These are phyloP conservation scores for Penicillium lagena DNA, from an alignment of 495 filamentous ascomycete species.

Conservation along the genomic window DNA sequence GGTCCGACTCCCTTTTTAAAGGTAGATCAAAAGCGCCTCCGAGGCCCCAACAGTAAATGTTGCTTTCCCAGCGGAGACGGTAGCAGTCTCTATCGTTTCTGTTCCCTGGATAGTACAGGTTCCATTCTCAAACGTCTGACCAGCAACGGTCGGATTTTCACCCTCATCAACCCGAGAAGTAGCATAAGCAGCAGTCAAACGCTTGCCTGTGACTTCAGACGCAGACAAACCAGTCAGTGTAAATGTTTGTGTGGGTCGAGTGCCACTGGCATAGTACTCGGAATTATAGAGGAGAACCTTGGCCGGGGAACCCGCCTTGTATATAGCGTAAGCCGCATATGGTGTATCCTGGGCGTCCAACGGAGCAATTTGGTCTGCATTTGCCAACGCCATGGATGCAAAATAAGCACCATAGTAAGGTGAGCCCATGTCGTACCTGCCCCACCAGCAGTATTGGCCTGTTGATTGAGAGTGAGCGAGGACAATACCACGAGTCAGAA, in stretches of 20 bases:
- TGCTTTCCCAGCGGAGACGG: constrained; percentile 34
- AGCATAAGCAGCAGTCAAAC: constrained; percentile 47
- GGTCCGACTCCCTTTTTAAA: constrained; percentile 17
- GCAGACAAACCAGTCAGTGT: constrained; percentile 36
- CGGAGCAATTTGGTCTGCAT: constrained; percentile 41
- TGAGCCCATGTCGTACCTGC: constrained; percentile 46
- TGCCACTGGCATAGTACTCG: constrained; percentile 47
- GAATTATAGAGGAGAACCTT: constrained; percentile 50
- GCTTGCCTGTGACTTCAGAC: constrained; percentile 38
- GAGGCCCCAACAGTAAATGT: constrained; percentile 44
- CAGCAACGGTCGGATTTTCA: constrained; percentile 39
- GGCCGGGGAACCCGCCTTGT: constrained; percentile 33
- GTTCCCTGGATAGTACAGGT: constrained; percentile 42
- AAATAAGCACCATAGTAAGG: constrained; percentile 56
- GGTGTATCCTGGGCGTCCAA: constrained; percentile 42
- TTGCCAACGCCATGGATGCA: constrained; percentile 46
- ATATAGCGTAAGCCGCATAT: constrained; percentile 49
- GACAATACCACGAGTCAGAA: not conserved
- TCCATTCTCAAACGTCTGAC: constrained; percentile 47
- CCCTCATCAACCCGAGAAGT: constrained; percentile 43
- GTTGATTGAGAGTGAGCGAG: not conserved
- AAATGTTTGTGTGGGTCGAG: constrained; percentile 37
- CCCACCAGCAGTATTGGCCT: constrained; percentile 57
- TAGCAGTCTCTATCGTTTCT: constrained; percentile 33
- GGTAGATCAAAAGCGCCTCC: constrained; percentile 50